Base-by-base conservation (phyloP, 202 grass and related monocot species). In the Cymbopogon flexuosus region DNA sequence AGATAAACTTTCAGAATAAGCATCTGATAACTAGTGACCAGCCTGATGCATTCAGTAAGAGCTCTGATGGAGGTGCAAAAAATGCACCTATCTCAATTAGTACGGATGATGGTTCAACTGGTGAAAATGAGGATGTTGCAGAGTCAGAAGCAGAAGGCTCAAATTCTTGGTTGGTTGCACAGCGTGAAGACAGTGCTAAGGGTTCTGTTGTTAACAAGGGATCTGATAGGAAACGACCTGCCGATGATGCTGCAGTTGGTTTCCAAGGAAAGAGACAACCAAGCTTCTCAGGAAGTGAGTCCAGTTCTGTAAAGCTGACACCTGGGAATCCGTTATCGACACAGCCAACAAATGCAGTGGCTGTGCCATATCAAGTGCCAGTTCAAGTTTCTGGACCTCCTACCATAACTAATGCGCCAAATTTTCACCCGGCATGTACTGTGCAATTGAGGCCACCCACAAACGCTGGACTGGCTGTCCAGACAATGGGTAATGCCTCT, bases 121-220 rank as follows among this genome's bases (percentile, higher is more conserved):
- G 92, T 83, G 94, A 97, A 88, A 97, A 97, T 69, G 94, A 97
- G 65, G 94, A 92, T 80, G 92, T 93, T 62, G 90, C 84, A 12
- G 94, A 97, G 42, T 92, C 92, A 23, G 91, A 94, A 83, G 91
- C 89, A 7, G 91, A 93, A 90, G 91, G 86, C 42, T 93, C 88
- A 72, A 93, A 83, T 70, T 90, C 86, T 76, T 93, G 91, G 91
- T 76, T 93, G 80, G 91, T 90, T 82, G 84, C 91, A 9, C 88
- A 93, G 75, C 77, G 68, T 66, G 88, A 88, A 70, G 83, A 91
- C 76, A 89, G 42, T 69, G 81, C 86, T 67, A 94, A 99, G 82
- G 81, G 86, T 1, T 90, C 90, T 5, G 87, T 89, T 81, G 83
- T 86, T 75, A 90, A 72, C 34, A 88, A 84, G 76, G 78, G 56